These are phyloP conservation scores for Neonectria sp. DNA, from an alignment of 2,329 filamentous ascomycete species.

Conservation along the genomic window DNA sequence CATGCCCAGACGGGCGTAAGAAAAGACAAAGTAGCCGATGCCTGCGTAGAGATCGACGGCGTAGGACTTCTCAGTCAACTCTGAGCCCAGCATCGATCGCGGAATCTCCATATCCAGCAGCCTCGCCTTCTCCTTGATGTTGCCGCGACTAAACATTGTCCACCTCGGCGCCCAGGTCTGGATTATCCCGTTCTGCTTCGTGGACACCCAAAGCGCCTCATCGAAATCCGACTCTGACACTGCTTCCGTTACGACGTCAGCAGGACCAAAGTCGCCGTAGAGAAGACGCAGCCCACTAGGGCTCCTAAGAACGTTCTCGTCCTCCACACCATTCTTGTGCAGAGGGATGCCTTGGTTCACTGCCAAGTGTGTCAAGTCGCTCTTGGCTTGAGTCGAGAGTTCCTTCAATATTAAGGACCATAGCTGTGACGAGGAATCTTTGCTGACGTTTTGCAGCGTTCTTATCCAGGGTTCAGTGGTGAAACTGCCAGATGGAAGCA, in stretches of 20 bases:
- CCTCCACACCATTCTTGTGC: constrained; percentile 48
- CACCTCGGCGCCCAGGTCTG: constrained; percentile 92
- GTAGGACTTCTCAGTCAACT: constrained; percentile 53
- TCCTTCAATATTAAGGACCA: constrained; percentile 65
- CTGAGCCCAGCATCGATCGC: neutral
- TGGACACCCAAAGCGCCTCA: constrained; percentile 82
- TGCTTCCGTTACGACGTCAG: constrained; percentile 39
- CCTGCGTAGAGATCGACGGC: constrained; percentile 91
- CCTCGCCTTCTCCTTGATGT: constrained; percentile 89
- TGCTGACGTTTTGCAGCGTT: constrained; percentile 50
- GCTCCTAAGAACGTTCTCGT: constrained; percentile 80
- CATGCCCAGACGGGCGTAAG: constrained; percentile 81
- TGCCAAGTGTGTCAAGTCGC: constrained; percentile 69
- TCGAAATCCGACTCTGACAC: constrained; percentile 70
- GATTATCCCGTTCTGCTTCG: constrained; percentile 82
- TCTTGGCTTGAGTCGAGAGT: constrained; percentile 60
- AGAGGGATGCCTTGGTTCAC: constrained; percentile 74
- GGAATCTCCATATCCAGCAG: constrained; percentile 68
- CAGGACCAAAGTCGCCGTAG: constrained; percentile 80
- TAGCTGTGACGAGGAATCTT: constrained; percentile 52
- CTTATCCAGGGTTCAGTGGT: constrained; percentile 56
- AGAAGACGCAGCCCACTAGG: constrained; percentile 80
- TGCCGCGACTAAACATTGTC: constrained; percentile 96
- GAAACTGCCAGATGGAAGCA: constrained; percentile 74
- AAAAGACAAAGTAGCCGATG: constrained; percentile 95